These are phyloP conservation scores for Hypoxylon sp. DNA, from an alignment of 2,329 filamentous ascomycete genomes.

Conservation along the genomic window DNA sequence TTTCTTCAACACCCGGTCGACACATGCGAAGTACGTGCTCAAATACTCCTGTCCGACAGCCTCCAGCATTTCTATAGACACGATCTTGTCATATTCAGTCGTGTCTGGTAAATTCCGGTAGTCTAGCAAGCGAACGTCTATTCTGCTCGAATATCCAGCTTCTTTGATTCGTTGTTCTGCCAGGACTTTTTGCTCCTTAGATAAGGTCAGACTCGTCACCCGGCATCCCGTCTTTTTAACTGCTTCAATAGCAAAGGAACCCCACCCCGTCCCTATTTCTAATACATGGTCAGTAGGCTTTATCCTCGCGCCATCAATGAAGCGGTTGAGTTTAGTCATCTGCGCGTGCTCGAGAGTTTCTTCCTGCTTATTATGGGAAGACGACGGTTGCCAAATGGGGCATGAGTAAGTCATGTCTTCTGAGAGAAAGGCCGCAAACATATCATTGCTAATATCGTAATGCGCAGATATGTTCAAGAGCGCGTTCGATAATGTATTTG, in stretches of 20 bases:
- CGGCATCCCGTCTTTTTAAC: conserved; percentile 76
- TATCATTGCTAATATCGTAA: conserved; percentile 82
- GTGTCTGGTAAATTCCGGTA: conserved; percentile 74
- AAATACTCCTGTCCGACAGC: conserved; percentile 78
- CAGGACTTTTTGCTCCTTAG: conserved; percentile 76
- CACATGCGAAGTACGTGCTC: conserved; percentile 75
- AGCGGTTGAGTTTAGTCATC: conserved; percentile 74
- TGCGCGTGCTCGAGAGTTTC: conserved; percentile 77
- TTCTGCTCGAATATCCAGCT: conserved; percentile 71
- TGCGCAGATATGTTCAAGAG: conserved; percentile 78
- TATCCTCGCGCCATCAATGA: conserved; percentile 76
- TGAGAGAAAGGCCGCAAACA: conserved; percentile 81
- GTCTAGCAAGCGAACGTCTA: conserved; percentile 77
- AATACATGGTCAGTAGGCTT: conserved; percentile 77
- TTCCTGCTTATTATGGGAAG: conserved; percentile 57
- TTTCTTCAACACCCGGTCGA: conserved; percentile 75
- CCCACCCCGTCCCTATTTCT: conserved; percentile 84
- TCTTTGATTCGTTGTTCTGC: conserved; percentile 75
- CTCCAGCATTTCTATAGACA: conserved; percentile 85
- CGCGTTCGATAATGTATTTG: conserved; percentile 71
- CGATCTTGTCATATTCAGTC: conserved; percentile 76
- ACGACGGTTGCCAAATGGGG: conserved; percentile 72
- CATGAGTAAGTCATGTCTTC: conserved; percentile 85
- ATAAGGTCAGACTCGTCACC: conserved; percentile 78
- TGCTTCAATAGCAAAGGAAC: conserved; percentile 79